phyloP scores from a whole-genome alignment of 2,329 filamentous ascomycete genomes.

The Scolecobasidium constrictum region DNA sequence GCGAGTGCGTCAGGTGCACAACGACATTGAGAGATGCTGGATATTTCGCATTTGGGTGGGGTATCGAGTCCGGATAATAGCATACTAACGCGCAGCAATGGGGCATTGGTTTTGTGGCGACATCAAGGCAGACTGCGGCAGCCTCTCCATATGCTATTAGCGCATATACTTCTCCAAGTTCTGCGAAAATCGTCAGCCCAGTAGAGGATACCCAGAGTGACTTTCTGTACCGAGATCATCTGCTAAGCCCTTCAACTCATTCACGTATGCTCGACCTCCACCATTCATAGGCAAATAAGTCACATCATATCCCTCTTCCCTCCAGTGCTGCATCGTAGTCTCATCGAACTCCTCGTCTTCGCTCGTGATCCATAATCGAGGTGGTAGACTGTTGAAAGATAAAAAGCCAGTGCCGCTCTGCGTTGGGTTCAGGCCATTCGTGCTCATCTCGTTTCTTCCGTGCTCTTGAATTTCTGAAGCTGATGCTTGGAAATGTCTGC shows the following conservation, averaged over 20 bases:
- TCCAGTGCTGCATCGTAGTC: conserved; percentile 43
- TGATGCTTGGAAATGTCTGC: too few species aligned
- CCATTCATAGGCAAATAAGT: conserved; percentile 43
- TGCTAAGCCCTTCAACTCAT: conserved; percentile 44
- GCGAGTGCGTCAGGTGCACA: conserved; percentile 44
- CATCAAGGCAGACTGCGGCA: conserved; percentile 46
- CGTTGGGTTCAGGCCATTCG: not conserved
- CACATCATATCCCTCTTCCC: conserved; percentile 50
- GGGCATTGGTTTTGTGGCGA: conserved; percentile 44
- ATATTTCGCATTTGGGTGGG: conserved; percentile 35
- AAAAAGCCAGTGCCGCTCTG: not conserved
- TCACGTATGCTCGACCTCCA: conserved; percentile 36
- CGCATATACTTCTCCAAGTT: not conserved
- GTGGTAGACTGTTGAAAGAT: not conserved
- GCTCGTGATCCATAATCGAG: conserved; percentile 34
- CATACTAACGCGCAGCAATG: conserved; percentile 49
- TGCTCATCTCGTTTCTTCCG: too few species aligned
- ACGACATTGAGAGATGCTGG: conserved; percentile 36
- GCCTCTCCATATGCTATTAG: conserved; percentile 49
- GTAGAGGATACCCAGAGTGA: not conserved
- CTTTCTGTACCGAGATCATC: conserved; percentile 44
- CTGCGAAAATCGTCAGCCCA: not conserved
- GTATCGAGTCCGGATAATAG: conserved; percentile 52
- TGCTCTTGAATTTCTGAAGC: too few species aligned
- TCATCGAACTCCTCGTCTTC: conserved; percentile 41